Base-by-base conservation (phyloP, 2,329 filamentous ascomycete genomes). In the Dendrostoma leiphaemia region DNA sequence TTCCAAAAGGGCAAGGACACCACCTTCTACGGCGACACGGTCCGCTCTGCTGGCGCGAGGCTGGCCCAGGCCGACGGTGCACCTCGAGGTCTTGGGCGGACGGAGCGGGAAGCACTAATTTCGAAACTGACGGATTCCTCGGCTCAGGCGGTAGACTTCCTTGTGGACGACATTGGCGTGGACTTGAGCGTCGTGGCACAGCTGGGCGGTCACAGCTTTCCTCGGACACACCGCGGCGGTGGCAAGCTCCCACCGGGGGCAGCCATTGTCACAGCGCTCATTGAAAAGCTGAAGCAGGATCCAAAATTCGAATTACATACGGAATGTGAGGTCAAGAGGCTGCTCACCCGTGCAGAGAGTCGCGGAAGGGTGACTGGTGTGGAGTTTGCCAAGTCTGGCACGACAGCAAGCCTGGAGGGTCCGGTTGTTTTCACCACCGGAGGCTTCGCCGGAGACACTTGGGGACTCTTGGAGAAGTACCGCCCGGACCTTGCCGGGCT, bases 391-490 rank as follows among this genome's bases (percentile, higher is more conserved):
- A 59, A 62, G 0, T 69, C 70, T 2, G 71, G 67, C 1, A 58
- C 67, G 51, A 63, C 65, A 19, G 68, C 75, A 13, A 69, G 69
- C 10, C 63, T 82, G 1, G 64, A 69, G 2, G 82, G 82, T 0
- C 77, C 80, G 0, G 81, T 87, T 0, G 71, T 88, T 5, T 84
- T 87, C 53, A 78, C 84, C 0, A 74, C 74, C 0, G 84, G 84
- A 6, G 84, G 84, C 0, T 88, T 88, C 55, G 83, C 76, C 0
- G 84, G 84, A 10, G 84, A 87, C 62, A 75, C 81, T 2, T 65
- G 75, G 21, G 84, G 84, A 0, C 63, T 86, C 35, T 65, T 87
- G 1, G 74, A 77, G 1, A 65, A 72, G 40, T 79, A 86, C 64
- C 74, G 83, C 0, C 82, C 82, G 0, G 84, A 87, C 61, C 72